These are phyloP conservation scores for Vitis hybrid DNA, from an alignment of 177 flowering plant species.

Conservation along the genomic window DNA sequence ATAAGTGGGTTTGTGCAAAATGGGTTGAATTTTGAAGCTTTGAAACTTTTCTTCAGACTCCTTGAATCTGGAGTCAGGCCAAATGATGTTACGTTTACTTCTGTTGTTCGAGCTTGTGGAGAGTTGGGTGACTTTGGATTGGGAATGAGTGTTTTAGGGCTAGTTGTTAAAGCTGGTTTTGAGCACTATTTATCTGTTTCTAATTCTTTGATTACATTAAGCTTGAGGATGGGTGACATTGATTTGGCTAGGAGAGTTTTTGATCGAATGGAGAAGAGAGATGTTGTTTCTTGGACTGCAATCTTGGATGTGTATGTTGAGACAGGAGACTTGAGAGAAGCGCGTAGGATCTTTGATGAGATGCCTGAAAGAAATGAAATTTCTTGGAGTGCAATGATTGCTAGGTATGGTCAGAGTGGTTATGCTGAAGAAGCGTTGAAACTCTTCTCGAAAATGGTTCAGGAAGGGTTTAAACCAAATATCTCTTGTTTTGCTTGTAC, in stretches of 20 bases:
- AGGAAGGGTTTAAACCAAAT: slow-evolving; percentile 37
- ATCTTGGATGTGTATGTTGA: slow-evolving; percentile 39
- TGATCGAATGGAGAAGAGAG: slow-evolving; percentile 37
- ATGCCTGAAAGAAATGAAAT: slow-evolving; percentile 56
- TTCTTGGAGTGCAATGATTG: slow-evolving; percentile 62
- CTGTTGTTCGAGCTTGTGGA: slow-evolving; percentile 41
- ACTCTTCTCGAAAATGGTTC: slow-evolving; percentile 39
- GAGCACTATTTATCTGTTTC: slow-evolving; percentile 38
- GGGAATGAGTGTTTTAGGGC: slow-evolving; percentile 47
- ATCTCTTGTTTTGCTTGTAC: slow-evolving; percentile 38
- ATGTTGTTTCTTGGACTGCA: slow-evolving; percentile 53
- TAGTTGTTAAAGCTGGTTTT: slow-evolving; percentile 52
- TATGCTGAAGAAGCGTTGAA: slow-evolving; percentile 37
- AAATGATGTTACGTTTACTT: slow-evolving; percentile 52
- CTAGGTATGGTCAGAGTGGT: slow-evolving; percentile 49
- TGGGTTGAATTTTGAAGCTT: slow-evolving; percentile 34
- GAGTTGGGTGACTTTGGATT: slow-evolving; percentile 31
- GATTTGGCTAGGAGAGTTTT: slow-evolving; percentile 34
- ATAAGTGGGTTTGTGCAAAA: slow-evolving; percentile 59
- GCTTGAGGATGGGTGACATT: slow-evolving; percentile 32
- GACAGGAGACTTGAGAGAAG: slow-evolving; percentile 38
- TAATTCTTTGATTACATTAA: slow-evolving; percentile 51
- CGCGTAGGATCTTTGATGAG: slow-evolving; percentile 44
- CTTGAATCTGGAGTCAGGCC: slow-evolving; percentile 39
- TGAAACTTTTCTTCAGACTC: slow-evolving; percentile 38